Base-by-base conservation (phyloP, 768 basidiomycete species). In the Neoboletus brunneissimus region DNA sequence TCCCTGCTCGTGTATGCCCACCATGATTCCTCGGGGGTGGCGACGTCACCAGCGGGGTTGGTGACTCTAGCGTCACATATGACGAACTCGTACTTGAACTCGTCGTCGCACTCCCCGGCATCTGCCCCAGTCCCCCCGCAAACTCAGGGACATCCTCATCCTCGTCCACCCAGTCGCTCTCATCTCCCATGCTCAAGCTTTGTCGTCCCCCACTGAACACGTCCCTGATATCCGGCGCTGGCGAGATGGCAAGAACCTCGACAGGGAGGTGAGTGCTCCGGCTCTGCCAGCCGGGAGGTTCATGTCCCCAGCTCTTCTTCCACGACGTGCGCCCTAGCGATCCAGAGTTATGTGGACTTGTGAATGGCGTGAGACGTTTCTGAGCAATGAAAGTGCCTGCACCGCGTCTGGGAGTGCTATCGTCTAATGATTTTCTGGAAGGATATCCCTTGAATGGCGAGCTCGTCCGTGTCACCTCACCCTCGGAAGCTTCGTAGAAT, bases 251-350 rank as follows among this genome's bases (percentile, higher is more conserved):
- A 13, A 91, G 76, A 10, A 91, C 88, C 68, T 93, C 91, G 29
- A 91, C 77, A 0, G 91, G 88, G 5, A 86, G 71, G 64, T 86
- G 86, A n/a, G 75, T 79, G 49, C 69, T 70, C 4, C 87, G 81
- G 35, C 76, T 79, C 61, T 89, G 86, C 89, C 90, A 92, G 18
- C 90, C 91, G 22, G 91, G 89, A 7, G 91, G 91, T 64, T 93
- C 89, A 29, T 86, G 73, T 1, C 91, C 91, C 91, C 91, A 94
- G 8, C 87, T 83, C 70, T 91, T 91, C 77, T 90, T 92, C 91
- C 91, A 94, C 67, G 88, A 88, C 22, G 87, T 85, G 31, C 85
- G 82, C 32, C 87, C 83, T 48, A 84, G 66, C 4, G 78, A 76
- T 32, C 74, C 73, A 52, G 74, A 76, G 18, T 70, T 64, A 57